Base-by-base conservation (phyloP, 1,284 basidiomycete species). In the Prillingera fragicola region DNA sequence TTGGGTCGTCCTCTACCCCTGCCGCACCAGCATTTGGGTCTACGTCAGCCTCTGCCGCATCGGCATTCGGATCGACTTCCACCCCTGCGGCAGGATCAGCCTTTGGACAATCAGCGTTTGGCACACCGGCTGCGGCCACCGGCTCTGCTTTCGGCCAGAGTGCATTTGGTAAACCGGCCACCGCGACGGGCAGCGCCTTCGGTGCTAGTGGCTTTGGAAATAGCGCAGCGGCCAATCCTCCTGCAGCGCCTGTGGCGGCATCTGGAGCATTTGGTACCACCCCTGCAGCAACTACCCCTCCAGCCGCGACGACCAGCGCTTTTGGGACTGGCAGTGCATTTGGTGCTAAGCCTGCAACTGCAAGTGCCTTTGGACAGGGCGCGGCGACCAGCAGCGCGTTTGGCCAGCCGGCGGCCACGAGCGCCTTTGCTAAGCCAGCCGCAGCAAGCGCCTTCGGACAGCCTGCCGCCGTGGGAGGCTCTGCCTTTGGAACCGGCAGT, bases 401-500 rank as follows among this genome's bases (percentile, higher is more conserved):
- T 25, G 46, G 41, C 21, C 28, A 40, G 18, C 28, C 45, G 9
- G 44, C 35, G 3, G 47, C 56, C 5, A 37, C 46, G 18, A 55
- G 58, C 36, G 66, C 57, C 0, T 70, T 70, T 41, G 65, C 67
- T 1, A 41, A 55, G 14, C 52, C 57, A 13, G 1, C 77, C 74
- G 13, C 54, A 69, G 38, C 77, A 78, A 54, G 76, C 75, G 47
- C 84, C 82, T 64, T 81, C 82, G 55, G 62, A 48, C 28, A 62
- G 78, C 32, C 69, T 85, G 21, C 84, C 82, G 8, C 55, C 57
- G 80, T 54, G 85, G 84, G 62, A 52, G 72, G 38, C 13, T 45
- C 55, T 27, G 54, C 60, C 10, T 62, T 59, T 49, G 62, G 56
- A n/a, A 19, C 19, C 23, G 21, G 23, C 38, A 32, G 25, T 27